Evolutionary conservation across 2,329 filamentous ascomycete species (phyloP).

Genomic region (Biscogniauxia mediterranea): DNA sequence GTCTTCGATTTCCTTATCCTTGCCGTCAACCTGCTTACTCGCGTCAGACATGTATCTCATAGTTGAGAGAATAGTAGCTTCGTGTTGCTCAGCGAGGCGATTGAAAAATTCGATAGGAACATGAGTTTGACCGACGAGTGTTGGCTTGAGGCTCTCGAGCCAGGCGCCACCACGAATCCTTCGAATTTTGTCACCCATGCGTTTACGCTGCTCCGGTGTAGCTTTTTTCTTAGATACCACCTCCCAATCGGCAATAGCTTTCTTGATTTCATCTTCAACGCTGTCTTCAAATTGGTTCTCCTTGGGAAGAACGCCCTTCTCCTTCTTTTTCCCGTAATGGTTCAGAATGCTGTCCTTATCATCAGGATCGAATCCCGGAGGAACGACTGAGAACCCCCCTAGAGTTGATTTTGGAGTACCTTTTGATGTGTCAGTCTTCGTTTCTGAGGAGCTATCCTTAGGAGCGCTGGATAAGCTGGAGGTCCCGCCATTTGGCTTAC

Average conservation of each 20-base stretch:
- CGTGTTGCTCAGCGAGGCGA: constrained; percentile 23
- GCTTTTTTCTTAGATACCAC: not conserved
- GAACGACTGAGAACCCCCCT: constrained; percentile 10
- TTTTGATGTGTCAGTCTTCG: too few species aligned
- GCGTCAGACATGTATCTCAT: constrained; percentile 4
- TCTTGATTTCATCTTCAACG: constrained; percentile 16
- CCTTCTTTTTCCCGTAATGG: constrained; percentile 1
- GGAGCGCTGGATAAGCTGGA: too few species aligned
- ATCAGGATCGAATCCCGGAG: constrained; percentile 15
- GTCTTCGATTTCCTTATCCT: constrained; percentile 3
- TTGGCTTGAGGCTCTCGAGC: constrained; percentile 18
- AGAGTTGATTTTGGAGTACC: not conserved
- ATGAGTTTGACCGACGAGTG: constrained; percentile 10
- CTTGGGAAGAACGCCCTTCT: not conserved
- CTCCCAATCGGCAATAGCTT: constrained; percentile 13
- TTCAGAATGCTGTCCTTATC: constrained; percentile 2
- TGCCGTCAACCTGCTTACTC: not conserved
- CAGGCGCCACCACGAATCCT: constrained; percentile 14
- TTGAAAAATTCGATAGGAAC: constrained; percentile 26
- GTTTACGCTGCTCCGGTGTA: constrained; percentile 11
- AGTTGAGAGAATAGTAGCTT: constrained; percentile 14
- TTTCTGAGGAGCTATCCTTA: too few species aligned
- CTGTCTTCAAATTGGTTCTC: constrained; percentile 12
- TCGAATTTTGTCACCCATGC: constrained; percentile 12
- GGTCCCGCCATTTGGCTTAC: too few species aligned